Evolutionary conservation across 306 rosid genomes (phyloP).

Genomic region (Psophocarpus tetragonolobus): DNA sequence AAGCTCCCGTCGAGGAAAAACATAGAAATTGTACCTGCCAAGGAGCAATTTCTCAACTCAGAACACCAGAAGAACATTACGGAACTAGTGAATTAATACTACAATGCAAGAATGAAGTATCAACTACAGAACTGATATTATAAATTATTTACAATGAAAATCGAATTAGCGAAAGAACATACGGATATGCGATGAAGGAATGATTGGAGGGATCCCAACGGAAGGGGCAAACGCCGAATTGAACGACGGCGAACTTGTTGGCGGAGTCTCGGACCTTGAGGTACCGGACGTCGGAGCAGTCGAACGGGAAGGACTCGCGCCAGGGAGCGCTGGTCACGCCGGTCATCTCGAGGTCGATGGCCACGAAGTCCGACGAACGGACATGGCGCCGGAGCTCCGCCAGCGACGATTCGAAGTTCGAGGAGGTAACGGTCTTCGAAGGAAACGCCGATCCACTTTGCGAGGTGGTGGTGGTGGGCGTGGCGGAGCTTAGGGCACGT

Average conservation of each 20-base stretch:
- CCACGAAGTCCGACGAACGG: conserved; percentile 77
- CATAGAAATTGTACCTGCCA: conserved; percentile 82
- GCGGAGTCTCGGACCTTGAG: conserved; percentile 91
- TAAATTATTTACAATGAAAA: background rate
- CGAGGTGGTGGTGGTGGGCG: conserved; percentile 37
- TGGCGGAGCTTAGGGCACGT: conserved; percentile 48
- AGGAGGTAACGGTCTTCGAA: conserved; percentile 68
- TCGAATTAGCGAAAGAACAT: background rate
- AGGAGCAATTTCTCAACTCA: conserved; percentile 22
- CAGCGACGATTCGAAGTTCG: conserved; percentile 71
- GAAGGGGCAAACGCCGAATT: conserved; percentile 91
- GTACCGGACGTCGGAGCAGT: conserved; percentile 83
- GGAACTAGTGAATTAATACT: background rate
- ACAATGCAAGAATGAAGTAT: background rate
- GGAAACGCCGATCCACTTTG: conserved; percentile 51
- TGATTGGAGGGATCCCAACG: conserved; percentile 72
- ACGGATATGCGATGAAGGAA: conserved; percentile 82
- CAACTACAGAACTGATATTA: background rate
- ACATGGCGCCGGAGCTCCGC: conserved; percentile 70
- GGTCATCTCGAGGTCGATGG: conserved; percentile 95
- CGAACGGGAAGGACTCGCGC: conserved; percentile 83
- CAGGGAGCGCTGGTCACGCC: conserved; percentile 94
- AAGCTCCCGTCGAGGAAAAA: conserved; percentile 85
- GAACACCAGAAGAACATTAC: conserved; percentile 26
- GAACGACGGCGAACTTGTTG: conserved; percentile 81